A percentile compares a stretch with the other conserved stretches of the same genome.
phyloP scores from a whole-genome alignment of 225 moss, liverwort and hornwort genomes.

The Antitrichia curtipendula region DNA sequence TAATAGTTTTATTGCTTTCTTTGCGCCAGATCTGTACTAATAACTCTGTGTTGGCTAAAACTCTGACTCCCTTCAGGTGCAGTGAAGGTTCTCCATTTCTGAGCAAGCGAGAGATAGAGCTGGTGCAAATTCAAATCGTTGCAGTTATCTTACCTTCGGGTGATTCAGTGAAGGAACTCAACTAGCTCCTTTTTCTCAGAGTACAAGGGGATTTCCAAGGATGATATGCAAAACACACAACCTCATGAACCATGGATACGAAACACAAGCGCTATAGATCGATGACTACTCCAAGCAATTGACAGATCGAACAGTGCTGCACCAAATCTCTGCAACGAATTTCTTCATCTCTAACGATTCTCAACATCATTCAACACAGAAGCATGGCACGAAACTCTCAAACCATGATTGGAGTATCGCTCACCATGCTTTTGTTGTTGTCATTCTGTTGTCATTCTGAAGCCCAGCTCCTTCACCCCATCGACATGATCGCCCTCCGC shows the following conservation, averaged over 20 bases:
- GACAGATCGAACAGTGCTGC: too few relatives aligned
- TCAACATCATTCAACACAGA: neutral
- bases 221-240: neutral
- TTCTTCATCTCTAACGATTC: neutral
- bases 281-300: neutral
- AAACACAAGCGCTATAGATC: neutral
- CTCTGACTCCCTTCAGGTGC: neutral
- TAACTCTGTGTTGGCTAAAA: neutral
- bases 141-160: neutral
- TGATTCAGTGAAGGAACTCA: neutral
- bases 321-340: neutral
- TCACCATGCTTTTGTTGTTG: neutral
- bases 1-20: neutral
- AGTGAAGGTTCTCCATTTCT: neutral
- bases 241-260: neutral
- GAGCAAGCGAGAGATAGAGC: neutral
- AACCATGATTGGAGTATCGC: neutral
- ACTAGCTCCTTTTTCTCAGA: neutral
- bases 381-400: neutral
- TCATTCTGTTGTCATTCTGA: neutral
- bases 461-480: constrained; percentile 26
- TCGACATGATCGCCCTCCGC: constrained; percentile 30
- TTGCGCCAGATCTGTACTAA: neutral
- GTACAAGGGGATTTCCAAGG: neutral
- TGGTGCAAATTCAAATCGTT: neutral